A percentile compares a stretch with the other conserved stretches of the same genome.
Evolutionary conservation across 208 protist species (phyloP).

Genomic region (Leishmania amazonensis): DNA sequence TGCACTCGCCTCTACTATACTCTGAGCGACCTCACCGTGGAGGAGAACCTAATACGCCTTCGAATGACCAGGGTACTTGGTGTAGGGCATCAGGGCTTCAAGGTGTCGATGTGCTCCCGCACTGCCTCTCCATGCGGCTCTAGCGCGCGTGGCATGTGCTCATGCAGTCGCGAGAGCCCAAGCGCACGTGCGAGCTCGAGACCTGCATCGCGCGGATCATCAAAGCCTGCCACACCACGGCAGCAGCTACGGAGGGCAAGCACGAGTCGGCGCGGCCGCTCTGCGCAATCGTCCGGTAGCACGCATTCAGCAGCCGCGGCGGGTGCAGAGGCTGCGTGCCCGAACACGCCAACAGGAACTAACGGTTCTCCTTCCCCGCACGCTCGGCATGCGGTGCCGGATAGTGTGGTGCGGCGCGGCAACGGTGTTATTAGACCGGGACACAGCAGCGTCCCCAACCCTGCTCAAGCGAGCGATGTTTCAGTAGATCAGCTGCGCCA

Average conservation of each 20-base stretch:
- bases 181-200: background rate
- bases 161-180: background rate
- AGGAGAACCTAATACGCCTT: conserved; percentile 23
- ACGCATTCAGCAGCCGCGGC: background rate
- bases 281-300: background rate
- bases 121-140: conserved; percentile 9
- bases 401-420: conserved; percentile 16
- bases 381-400: background rate
- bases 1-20: conserved; percentile 30
- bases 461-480: background rate
- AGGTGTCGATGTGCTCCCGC: conserved; percentile 5
- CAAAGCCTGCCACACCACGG: background rate
- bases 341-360: background rate
- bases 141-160: background rate
- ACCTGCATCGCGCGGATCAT: background rate
- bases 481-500: conserved; percentile 16
- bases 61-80: conserved; percentile 22
- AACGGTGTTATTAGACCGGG: conserved; percentile 17
- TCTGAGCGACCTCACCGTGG: conserved; percentile 20
- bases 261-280: background rate
- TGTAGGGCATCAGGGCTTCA: background rate
- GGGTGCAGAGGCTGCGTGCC: background rate
- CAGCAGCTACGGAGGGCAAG: background rate
- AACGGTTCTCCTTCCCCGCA: conserved; percentile 5
- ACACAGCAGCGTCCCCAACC: background rate